Base-by-base conservation (phyloP, 495 filamentous ascomycete species). In the Xylaria sp. region DNA sequence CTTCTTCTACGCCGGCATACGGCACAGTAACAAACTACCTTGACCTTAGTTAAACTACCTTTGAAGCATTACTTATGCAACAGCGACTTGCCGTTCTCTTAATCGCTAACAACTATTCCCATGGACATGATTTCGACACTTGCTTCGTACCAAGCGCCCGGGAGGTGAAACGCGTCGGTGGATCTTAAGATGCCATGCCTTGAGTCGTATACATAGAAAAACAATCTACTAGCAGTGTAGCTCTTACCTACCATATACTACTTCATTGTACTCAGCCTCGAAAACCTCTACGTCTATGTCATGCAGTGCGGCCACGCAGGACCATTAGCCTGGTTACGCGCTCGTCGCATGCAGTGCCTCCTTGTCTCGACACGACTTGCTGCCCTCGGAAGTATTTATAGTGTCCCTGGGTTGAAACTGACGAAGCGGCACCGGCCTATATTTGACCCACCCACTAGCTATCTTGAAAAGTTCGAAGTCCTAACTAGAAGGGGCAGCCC, bases 341-440 rank as follows among this genome's bases (percentile, higher is more conserved):
- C 29, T 19, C 50, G 29, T 19, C 15, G 29, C 53, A 58, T 58
- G 53, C 53, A 19, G 29, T 58, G 24, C 24, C 52, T 55, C 52
- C 24, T 31, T 17, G 50, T 57, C 26, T 35, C 53, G 33, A 35
- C 17, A 14, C 3, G 14, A 35, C 17, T 58, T 33, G 26, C 29
- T 35, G 14, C 2, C 19, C 53, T 58, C 31, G 15, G 29, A 35
- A 8, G 29, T 58, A 58, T 58, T 58, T 35, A 58, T 58, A 35
- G n/a, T n/a, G n/a, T n/a, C n/a, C n/a, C n/a, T n/a, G n/a, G 53
- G 53, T 58, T n/a, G 29, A 58, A 58, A 58, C 53, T 58, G 53
- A 35, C 29, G 53, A 58, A 35, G 53, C 29, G 53, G 31, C 29
- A 61, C 8, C 26, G 58, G n/a, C n/a, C 41, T 40, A 41, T 40